These are phyloP conservation scores for Gymnopus androsaceus DNA, from an alignment of 1,284 basidiomycete species.

Conservation along the genomic window DNA sequence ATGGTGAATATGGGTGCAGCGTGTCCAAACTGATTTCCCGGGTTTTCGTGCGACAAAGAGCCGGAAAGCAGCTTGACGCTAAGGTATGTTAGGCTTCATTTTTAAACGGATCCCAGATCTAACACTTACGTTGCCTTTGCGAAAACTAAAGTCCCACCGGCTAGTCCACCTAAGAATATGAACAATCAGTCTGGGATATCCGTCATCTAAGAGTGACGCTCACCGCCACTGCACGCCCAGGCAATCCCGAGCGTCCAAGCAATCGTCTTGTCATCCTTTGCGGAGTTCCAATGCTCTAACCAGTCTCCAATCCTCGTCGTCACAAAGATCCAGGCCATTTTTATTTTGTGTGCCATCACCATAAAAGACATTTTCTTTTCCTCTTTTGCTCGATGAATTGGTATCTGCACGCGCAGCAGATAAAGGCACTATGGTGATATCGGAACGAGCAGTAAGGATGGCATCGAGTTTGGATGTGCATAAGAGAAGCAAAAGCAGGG, in stretches of 20 bases:
- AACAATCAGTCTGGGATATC: neutral
- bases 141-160: constrained; percentile 87
- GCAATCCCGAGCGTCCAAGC: constrained; percentile 89
- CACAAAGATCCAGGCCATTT: constrained; percentile 43
- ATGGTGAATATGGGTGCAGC: constrained; percentile 83
- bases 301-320: constrained; percentile 59
- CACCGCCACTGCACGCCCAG: constrained; percentile 86
- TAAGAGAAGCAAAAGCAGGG: constrained; percentile 67
- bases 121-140: constrained; percentile 80
- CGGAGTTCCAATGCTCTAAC: constrained; percentile 75
- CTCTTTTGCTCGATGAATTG: constrained; percentile 24
- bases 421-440: constrained; percentile 62
- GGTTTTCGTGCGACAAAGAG: constrained; percentile 71
- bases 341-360: constrained; percentile 25
- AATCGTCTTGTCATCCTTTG: constrained; percentile 80
- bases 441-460: constrained; percentile 63
- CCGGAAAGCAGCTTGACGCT: constrained; percentile 80
- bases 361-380: constrained; percentile 31
- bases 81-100: constrained; percentile 20
- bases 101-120: neutral
- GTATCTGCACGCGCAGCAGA: constrained; percentile 25
- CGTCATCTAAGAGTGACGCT: neutral
- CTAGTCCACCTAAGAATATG: too few species aligned
- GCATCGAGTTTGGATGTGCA: constrained; percentile 68
- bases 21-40: constrained; percentile 85